Evolutionary conservation across 2,329 filamentous ascomycete genomes (phyloP).

Genomic region (Fusarium bulbicola): DNA sequence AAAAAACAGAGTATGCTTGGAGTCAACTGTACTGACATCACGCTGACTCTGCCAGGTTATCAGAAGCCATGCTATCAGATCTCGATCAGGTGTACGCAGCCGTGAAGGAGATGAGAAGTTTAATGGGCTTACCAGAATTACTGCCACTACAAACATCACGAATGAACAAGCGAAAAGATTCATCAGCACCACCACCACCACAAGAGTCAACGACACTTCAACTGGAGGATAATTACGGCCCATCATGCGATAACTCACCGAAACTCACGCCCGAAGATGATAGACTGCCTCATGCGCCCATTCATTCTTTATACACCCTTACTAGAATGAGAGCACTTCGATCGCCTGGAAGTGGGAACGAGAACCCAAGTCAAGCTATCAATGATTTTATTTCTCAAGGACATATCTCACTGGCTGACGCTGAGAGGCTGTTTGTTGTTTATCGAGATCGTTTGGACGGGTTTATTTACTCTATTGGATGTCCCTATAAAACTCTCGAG

Average conservation of each 20-base stretch:
- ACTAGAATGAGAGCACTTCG: slow-evolving; percentile 49
- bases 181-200: background rate
- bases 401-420: slow-evolving; percentile 55
- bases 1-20: slow-evolving; percentile 48
- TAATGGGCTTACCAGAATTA: slow-evolving; percentile 37
- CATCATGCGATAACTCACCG: slow-evolving; percentile 42
- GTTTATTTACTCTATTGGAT: slow-evolving; percentile 62
- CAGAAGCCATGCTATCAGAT: slow-evolving; percentile 36
- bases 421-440: slow-evolving; percentile 59
- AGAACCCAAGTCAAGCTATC: slow-evolving; percentile 29
- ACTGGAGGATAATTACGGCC: slow-evolving; percentile 30
- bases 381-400: slow-evolving; percentile 52
- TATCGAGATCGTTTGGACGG: slow-evolving; percentile 62
- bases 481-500: slow-evolving; percentile 59
- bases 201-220: background rate
- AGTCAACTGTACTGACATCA: accelerated
- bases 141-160: slow-evolving; percentile 29
- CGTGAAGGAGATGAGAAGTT: slow-evolving; percentile 36
- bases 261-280: slow-evolving; percentile 46
- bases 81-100: slow-evolving; percentile 39
- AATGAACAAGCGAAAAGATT: slow-evolving; percentile 22
- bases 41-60: background rate
- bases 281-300: slow-evolving; percentile 49
- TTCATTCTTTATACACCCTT: slow-evolving; percentile 51
- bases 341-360: slow-evolving; percentile 43